A percentile compares a stretch with the other conserved stretches of the same genome.
Evolutionary conservation across 331 rosid species (phyloP).

Genomic region (Saraca asoca): DNA sequence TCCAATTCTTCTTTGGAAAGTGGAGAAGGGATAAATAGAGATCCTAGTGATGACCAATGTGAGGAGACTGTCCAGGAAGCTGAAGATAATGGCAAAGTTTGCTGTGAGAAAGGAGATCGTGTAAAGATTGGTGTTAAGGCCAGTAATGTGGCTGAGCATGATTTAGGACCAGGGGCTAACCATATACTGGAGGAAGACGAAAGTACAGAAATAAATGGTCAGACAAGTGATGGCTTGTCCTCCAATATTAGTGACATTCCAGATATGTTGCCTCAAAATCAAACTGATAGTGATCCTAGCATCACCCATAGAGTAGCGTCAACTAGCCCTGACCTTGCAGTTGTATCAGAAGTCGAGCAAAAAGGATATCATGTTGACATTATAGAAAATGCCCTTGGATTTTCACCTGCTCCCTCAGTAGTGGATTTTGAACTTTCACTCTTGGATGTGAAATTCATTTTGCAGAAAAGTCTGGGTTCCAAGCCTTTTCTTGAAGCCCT

Average conservation of each 20-base stretch:
- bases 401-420: slow-evolving; percentile 45
- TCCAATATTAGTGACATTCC: slow-evolving; percentile 32
- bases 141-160: slow-evolving; percentile 31
- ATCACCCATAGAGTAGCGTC: slow-evolving; percentile 23
- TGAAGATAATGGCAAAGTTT: slow-evolving; percentile 15
- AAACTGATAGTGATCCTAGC: slow-evolving; percentile 26
- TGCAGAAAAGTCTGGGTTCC: slow-evolving; percentile 35
- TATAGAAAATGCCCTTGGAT: slow-evolving; percentile 61
- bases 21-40: slow-evolving; percentile 30
- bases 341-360: slow-evolving; percentile 35
- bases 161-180: slow-evolving; percentile 22
- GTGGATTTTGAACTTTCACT: slow-evolving; percentile 65
- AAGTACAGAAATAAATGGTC: slow-evolving; percentile 32
- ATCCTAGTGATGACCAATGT: slow-evolving; percentile 30
- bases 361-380: slow-evolving; percentile 43
- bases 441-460: slow-evolving; percentile 69
- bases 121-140: slow-evolving; percentile 25
- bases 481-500: slow-evolving; percentile 56
- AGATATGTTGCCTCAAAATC: slow-evolving; percentile 21
- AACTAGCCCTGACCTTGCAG: slow-evolving; percentile 21
- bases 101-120: slow-evolving; percentile 32
- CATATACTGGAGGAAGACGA: slow-evolving; percentile 35
- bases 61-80: slow-evolving; percentile 38
- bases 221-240: slow-evolving; percentile 24
- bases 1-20: slow-evolving; percentile 27